Evolutionary conservation across 2,329 filamentous ascomycete species (phyloP), one percentile per base, ranked within the genome.

Genomic region (Fragosphaeria purpurea): DNA sequence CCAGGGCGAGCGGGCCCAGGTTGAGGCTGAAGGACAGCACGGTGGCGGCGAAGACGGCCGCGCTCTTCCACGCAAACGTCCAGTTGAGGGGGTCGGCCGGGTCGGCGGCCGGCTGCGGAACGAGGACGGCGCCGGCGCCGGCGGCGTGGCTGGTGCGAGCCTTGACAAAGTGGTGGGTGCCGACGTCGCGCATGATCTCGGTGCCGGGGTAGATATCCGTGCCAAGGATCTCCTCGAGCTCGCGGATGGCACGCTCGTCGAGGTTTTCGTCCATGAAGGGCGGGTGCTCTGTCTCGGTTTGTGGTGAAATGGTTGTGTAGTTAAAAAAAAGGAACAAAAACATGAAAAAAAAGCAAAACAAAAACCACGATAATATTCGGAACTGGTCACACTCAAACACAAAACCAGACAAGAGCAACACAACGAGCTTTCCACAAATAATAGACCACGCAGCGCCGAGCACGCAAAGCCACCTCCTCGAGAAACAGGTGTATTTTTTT

Each of bases 121-220:
- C 64, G 7, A 75, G 60, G 12, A 76, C 68, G 5, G 74, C 70
- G 1, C 75, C 43, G 4, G 11, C n/a, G 40, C 45, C 43, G 5
- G 41, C 10, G n/a, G 10, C 72, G 37, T 69, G 53, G 30, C 64
- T 63, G 32, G 60, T 59, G 22, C 62, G 61, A 30, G 70, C 67
- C 58, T 82, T 83, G 59, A 83, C 77, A 58, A 84, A 84, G 62
- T 83, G 80, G 62, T 82, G 77, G 1, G 68, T 67, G 22, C 77
- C 79, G 39, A 83, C 72, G 68, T 85, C 66, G 39, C 58, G 61
- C 67, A 70, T 70, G 50, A 69, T 64, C 60, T 70, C 67, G 4
- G 61, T 60, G 12, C 63, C 65, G 5, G 63, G 61, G 50, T 65
- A 65, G 57, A 67, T 65, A 48, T 59, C 40, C 32, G 47, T 52